Evolutionary conservation across 306 rosid genomes (phyloP), one percentile per base, ranked within the genome.

Genomic region (Heteromeles arbutifolia): DNA sequence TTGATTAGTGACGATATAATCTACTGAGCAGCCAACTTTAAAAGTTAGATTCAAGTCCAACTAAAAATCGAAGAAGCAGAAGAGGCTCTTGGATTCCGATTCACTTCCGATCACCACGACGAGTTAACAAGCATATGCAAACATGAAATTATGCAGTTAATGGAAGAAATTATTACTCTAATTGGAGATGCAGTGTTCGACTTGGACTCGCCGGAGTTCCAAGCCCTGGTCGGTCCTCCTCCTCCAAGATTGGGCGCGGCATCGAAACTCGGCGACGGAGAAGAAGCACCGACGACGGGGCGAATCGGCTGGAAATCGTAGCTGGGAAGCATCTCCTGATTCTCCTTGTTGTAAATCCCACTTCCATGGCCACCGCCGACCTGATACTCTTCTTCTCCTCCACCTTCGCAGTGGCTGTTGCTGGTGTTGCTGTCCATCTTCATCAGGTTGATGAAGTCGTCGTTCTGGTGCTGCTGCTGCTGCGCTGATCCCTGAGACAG

Each of bases 221-320:
- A 90, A 69, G 84, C 71, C 84, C 82, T 85, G 32, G 88, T 57
- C 11, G 82, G 54, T 4, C 82, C 81, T 39, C 77, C 77, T 24
- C 67, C 67, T 2, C 66, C 80, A 29, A 83, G 29, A 67, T 73
- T 75, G n/a, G 87, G 81, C 56, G 85, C 22, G 58, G 82, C 78
- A 74, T 87, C 90, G 74, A 79, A 77, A 74, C 68, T 91, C 21
- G 80, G 44, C 29, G 86, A 69, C 72, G 29, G 71, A 0, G 41
- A 77, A 67, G 90, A 52, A 59, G 86, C 26, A 44, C 85, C 78
- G 32, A 77, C 70, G 58, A 65, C n/a, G 4, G 94, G 88, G 11
- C 87, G 96, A 87, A 93, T 85, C 22, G 97, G 97, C 63, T 89
- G 93, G 84, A 93, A 93, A 87, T 93, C 98, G 78, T 91, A 93